Conservation (phyloP, 2,329 filamentous ascomycete genomes). For the Ascochyta fabae region DNA sequence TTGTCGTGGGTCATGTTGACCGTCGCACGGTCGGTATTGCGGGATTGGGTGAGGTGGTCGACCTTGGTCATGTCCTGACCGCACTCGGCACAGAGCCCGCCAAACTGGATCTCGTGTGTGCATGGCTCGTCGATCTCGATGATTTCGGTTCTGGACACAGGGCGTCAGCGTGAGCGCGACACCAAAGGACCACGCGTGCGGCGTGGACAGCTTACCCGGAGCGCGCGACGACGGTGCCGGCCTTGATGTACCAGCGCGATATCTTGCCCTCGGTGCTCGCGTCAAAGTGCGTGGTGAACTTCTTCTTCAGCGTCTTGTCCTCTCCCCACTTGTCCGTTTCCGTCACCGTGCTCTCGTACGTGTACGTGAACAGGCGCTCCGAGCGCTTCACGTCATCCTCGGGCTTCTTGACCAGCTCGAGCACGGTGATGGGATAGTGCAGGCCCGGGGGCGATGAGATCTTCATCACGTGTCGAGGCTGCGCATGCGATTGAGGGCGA, state of each 20-base stretch:
- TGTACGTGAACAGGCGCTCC: constrained; percentile 84
- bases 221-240: constrained; percentile 67
- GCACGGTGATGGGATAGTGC: constrained; percentile 93
- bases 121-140: constrained; percentile 90
- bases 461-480: constrained; percentile 52
- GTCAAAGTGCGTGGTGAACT: constrained; percentile 80
- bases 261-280: constrained; percentile 83
- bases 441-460: constrained; percentile 61
- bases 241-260: constrained; percentile 73
- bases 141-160: constrained; percentile 57
- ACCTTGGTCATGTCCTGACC: constrained; percentile 94
- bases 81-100: constrained; percentile 88
- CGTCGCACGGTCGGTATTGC: constrained; percentile 83
- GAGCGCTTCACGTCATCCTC: constrained; percentile 78
- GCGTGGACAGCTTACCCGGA: constrained; percentile 44
- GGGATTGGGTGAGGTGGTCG: constrained; percentile 80
- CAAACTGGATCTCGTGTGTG: constrained; percentile 87
- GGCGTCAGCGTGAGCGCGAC: constrained; percentile 10
- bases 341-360: constrained; percentile 76
- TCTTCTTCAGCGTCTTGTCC: constrained; percentile 70
- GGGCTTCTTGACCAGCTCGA: constrained; percentile 76
- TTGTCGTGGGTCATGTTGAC: constrained; percentile 97
- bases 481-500: constrained; percentile 38
- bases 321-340: constrained; percentile 76
- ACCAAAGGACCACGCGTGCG: neutral